A percentile compares a stretch with the other conserved stretches of the same genome.
Conservation (phyloP, 768 basidiomycete species). For the Suillus placidus region DNA sequence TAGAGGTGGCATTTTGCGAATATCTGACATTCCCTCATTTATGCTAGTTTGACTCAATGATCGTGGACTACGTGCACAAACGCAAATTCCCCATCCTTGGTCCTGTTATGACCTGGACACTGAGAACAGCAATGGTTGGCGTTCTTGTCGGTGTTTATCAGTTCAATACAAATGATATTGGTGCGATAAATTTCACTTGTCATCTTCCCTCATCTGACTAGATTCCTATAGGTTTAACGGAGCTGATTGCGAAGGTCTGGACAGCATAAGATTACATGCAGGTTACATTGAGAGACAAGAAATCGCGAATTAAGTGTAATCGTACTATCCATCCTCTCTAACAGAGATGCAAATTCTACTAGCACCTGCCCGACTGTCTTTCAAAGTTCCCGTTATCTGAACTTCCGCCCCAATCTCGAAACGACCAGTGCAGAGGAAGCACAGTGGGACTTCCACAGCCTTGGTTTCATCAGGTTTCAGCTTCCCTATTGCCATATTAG, state of each 20-base stretch:
- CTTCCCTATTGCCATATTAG: slow-evolving; percentile 65
- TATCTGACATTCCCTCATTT: neutral
- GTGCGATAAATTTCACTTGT: slow-evolving; percentile 48
- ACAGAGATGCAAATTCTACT: slow-evolving; percentile 22
- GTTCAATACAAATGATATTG: slow-evolving; percentile 98
- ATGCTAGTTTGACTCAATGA: slow-evolving; percentile 68
- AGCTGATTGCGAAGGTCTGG: slow-evolving; percentile 84
- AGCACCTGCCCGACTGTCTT: slow-evolving; percentile 24
- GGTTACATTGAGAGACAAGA: neutral
- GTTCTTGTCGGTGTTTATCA: slow-evolving; percentile 91
- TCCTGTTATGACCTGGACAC: slow-evolving; percentile 67
- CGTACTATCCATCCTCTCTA: slow-evolving; percentile 10
- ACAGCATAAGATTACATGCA: slow-evolving; percentile 51
- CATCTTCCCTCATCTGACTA: slow-evolving; percentile 5
- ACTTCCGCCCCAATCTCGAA: slow-evolving; percentile 53
- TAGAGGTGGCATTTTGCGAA: neutral
- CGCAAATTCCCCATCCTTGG: slow-evolving; percentile 93
- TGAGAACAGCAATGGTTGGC: slow-evolving; percentile 77
- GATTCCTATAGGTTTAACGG: slow-evolving; percentile 69
- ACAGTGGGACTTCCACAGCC: slow-evolving; percentile 58
- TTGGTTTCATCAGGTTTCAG: slow-evolving; percentile 56
- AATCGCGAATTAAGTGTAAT: slow-evolving; percentile 14
- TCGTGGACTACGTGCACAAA: slow-evolving; percentile 90
- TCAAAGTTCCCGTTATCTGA: slow-evolving; percentile 25
- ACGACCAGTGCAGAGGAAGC: slow-evolving; percentile 71